A percentile compares a stretch with the other conserved stretches of the same genome.
These are phyloP conservation scores for Eucalyptus cladocalyx DNA, from an alignment of 345 rosid species.

Conservation along the genomic window DNA sequence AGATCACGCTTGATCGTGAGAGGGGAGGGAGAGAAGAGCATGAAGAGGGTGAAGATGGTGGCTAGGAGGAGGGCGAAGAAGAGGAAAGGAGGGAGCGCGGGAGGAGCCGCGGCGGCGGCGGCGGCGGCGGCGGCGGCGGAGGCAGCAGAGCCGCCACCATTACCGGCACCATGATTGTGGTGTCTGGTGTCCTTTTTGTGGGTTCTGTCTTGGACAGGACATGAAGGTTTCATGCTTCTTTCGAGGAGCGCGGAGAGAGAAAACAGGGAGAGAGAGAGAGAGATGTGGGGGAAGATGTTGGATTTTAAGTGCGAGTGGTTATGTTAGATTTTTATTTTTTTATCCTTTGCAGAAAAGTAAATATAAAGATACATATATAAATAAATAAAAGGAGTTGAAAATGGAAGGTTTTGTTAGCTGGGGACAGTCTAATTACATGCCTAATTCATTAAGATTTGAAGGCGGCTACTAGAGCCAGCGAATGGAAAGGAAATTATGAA, in stretches of 20 bases:
- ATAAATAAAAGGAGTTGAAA: neutral
- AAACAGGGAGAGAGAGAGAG: neutral
- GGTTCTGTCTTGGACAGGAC: neutral
- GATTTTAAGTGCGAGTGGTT: neutral
- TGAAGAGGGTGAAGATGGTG: conserved; percentile 34
- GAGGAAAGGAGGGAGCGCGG: conserved; percentile 25
- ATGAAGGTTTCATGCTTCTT: neutral
- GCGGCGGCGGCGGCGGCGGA: neutral
- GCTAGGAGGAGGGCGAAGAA: conserved; percentile 31
- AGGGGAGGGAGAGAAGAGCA: conserved; percentile 47
- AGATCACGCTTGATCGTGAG: neutral
- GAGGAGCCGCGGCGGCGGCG: neutral
- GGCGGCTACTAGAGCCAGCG: neutral
- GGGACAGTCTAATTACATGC: neutral
- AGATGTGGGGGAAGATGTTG: neutral
- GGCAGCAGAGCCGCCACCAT: neutral
- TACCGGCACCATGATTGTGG: neutral
- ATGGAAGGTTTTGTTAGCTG: neutral
- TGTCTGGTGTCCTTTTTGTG: neutral
- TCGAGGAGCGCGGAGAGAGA: neutral
- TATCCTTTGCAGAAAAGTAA: neutral
- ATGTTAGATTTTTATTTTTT: neutral
- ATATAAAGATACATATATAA: neutral
- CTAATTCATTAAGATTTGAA: neutral
- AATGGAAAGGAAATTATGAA: neutral